phyloP scores from a whole-genome alignment of 768 basidiomycete species.

The Rhodosporidiobolus sp. region DNA sequence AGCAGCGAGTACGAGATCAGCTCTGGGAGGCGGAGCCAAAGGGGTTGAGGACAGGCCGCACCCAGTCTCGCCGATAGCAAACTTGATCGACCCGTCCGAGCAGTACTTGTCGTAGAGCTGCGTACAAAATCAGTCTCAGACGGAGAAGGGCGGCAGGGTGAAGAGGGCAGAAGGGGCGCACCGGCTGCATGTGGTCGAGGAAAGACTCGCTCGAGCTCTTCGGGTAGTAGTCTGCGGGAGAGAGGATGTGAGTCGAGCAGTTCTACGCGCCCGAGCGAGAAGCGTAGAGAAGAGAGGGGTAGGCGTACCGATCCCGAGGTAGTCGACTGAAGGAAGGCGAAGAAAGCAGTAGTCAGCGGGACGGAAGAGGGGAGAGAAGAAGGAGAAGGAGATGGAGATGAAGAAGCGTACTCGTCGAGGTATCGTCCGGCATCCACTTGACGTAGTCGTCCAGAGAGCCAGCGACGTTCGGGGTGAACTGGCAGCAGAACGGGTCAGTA shows the following conservation, averaged over 20 bases:
- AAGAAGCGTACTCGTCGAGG: not conserved
- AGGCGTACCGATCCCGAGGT: not conserved
- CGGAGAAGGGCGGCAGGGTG: not conserved
- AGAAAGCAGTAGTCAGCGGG: no score
- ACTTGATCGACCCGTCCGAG: slow-evolving; percentile 20
- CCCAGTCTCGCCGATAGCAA: slow-evolving; percentile 45
- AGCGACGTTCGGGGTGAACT: slow-evolving; percentile 39
- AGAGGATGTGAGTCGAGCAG: not conserved
- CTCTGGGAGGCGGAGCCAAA: no score
- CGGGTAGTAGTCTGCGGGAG: slow-evolving; percentile 39
- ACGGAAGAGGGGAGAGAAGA: no score
- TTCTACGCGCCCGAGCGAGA: no score
- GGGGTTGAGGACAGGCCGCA: not conserved
- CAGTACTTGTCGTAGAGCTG: slow-evolving; percentile 23
- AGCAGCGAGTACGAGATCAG: not conserved
- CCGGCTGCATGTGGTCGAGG: slow-evolving; percentile 29
- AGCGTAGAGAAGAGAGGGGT: not conserved
- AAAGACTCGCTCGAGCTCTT: slow-evolving; percentile 7
- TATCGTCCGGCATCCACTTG: slow-evolving; percentile 37
- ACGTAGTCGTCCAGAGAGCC: slow-evolving; percentile 29
- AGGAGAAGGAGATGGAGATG: not conserved
- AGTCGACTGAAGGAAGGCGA: not conserved
- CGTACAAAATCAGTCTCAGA: no score
- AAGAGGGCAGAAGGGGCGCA: slow-evolving; percentile 26
- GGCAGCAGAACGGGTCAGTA: not conserved